A percentile compares a stretch with the other conserved stretches of the same genome.
phyloP scores from a whole-genome alignment of 305 asterid genomes.

The Plantago coronopus region DNA sequence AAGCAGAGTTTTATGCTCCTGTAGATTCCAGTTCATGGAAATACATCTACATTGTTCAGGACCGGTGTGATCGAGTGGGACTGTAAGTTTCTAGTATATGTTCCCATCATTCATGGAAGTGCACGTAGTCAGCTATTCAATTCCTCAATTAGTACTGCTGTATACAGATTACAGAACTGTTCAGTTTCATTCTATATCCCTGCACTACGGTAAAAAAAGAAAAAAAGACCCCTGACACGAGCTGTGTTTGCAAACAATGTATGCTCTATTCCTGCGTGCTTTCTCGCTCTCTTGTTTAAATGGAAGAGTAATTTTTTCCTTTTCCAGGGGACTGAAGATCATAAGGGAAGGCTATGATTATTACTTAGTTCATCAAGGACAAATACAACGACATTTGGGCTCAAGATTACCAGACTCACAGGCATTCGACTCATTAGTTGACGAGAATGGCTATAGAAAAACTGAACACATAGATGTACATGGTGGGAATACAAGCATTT shows the following conservation, averaged over 20 bases:
- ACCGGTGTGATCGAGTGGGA: conserved; percentile 78
- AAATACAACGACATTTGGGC: conserved; percentile 64
- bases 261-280: too few species aligned
- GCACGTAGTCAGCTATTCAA: neutral
- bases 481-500: conserved; percentile 34
- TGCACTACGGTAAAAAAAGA: neutral
- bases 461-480: conserved; percentile 32
- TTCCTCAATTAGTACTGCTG: neutral
- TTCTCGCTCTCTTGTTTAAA: too few species aligned
- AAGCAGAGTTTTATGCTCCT: conserved; percentile 44
- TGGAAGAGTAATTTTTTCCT: too few species aligned
- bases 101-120: neutral
- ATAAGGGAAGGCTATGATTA: conserved; percentile 78
- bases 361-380: conserved; percentile 66
- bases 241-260: too few species aligned
- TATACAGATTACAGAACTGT: neutral
- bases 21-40: conserved; percentile 56
- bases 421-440: conserved; percentile 13
- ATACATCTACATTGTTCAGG: conserved; percentile 62
- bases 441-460: conserved; percentile 10
- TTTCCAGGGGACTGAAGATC: conserved; percentile 72
- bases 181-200: neutral
- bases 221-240: neutral
- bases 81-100: conserved; percentile 46
- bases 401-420: conserved; percentile 30